Conservation (phyloP, 2,329 filamentous ascomycete genomes). For the Aspergillus amoenus region DNA sequence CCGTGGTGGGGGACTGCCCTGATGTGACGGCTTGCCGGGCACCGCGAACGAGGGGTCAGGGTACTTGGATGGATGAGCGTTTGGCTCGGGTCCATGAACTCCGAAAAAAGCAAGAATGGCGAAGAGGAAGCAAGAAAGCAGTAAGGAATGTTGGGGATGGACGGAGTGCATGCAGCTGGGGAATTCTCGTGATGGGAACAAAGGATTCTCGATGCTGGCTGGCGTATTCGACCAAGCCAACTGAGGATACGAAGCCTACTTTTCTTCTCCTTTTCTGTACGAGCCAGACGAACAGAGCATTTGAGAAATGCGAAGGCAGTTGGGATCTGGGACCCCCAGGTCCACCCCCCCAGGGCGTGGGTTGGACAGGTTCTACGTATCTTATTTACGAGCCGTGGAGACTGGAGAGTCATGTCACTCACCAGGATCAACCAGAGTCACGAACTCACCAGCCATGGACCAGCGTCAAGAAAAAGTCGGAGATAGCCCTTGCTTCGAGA, state of each 20-base stretch:
- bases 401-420: neutral
- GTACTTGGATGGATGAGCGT: slow-evolving; percentile 4
- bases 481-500: slow-evolving; percentile 6
- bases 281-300: neutral
- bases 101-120: slow-evolving; percentile 10
- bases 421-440: neutral
- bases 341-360: neutral
- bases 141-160: slow-evolving; percentile 2
- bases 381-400: neutral
- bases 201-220: slow-evolving; percentile 1
- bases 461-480: no score
- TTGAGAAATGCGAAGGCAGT: neutral
- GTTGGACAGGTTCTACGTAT: neutral
- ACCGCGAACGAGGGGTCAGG: neutral
- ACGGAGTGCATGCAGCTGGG: neutral
- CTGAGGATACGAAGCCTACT: neutral
- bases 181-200: neutral
- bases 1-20: neutral
- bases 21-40: neutral
- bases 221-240: neutral
- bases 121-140: neutral
- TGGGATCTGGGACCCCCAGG: neutral
- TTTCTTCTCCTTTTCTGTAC: neutral
- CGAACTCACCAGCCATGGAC: neutral
- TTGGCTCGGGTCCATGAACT: neutral